phyloP scores from a whole-genome alignment of 495 filamentous ascomycete species.

The Aspergillus saccharolyticus region DNA sequence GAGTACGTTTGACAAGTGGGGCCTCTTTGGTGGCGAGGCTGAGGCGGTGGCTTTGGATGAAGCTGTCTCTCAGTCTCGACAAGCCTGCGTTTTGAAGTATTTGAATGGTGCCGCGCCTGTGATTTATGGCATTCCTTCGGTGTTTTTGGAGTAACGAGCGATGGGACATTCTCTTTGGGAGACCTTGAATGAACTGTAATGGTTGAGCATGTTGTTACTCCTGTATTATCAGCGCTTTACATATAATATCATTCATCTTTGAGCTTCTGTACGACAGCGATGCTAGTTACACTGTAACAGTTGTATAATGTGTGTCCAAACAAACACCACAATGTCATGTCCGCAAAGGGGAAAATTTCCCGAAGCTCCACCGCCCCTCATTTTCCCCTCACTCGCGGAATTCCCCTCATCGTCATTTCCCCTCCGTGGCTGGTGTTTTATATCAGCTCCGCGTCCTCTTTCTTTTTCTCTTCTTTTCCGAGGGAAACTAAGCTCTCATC shows the following conservation, averaged over 20 bases:
- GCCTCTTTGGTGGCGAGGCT: slow-evolving; percentile 47
- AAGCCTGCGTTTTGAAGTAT: slow-evolving; percentile 77
- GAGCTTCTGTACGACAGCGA: too few species aligned
- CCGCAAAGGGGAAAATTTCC: slow-evolving; percentile 4
- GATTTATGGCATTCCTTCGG: slow-evolving; percentile 83
- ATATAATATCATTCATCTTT: not conserved
- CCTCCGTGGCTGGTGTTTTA: not conserved
- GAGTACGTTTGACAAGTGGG: slow-evolving; percentile 76
- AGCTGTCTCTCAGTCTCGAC: slow-evolving; percentile 68
- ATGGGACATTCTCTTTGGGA: slow-evolving; percentile 6
- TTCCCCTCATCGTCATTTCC: slow-evolving; percentile 13
- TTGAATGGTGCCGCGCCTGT: slow-evolving; percentile 89
- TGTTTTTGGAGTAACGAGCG: slow-evolving; percentile 60
- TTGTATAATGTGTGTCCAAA: too few species aligned
- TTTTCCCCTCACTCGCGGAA: slow-evolving; percentile 17
- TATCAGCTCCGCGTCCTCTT: not conserved
- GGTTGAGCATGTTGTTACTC: not conserved
- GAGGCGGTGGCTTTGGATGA: slow-evolving; percentile 55
- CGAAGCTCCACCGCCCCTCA: slow-evolving; percentile 9
- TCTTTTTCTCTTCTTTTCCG: slow-evolving; percentile 4
- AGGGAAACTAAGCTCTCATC: too few species aligned
- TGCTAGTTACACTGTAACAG: too few species aligned
- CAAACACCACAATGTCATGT: not conserved
- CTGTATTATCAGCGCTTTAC: too few species aligned
- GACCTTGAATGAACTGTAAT: not conserved